Evolutionary conservation across 2,329 filamentous ascomycete genomes (phyloP).

Genomic region (Ambrosiella beaveri): DNA sequence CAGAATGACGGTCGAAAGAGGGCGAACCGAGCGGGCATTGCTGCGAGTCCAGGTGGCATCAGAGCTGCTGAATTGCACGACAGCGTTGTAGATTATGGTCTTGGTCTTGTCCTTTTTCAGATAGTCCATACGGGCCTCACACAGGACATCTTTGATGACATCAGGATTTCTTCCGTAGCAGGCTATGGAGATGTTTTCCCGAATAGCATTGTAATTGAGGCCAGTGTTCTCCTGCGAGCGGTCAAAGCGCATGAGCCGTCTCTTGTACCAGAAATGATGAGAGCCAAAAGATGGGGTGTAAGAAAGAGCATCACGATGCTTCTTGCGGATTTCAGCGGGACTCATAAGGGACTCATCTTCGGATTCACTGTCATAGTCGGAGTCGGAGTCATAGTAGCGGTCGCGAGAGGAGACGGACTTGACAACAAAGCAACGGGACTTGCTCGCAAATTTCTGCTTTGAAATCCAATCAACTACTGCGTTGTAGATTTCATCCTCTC

Average conservation of each 20-base stretch:
- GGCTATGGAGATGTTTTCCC: slow-evolving; percentile 41
- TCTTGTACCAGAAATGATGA: slow-evolving; percentile 52
- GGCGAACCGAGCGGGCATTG: slow-evolving; percentile 41
- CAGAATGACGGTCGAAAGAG: slow-evolving; percentile 48
- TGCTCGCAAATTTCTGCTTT: slow-evolving; percentile 40
- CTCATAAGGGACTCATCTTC: slow-evolving; percentile 21
- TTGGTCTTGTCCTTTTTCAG: slow-evolving; percentile 40
- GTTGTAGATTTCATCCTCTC: slow-evolving; percentile 57
- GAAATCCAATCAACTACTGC: slow-evolving; percentile 56
- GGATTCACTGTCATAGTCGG: slow-evolving; percentile 26
- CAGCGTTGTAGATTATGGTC: slow-evolving; percentile 48
- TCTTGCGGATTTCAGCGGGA: neutral
- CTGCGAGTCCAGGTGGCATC: slow-evolving; percentile 43
- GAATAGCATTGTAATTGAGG: slow-evolving; percentile 13
- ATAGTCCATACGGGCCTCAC: slow-evolving; percentile 38
- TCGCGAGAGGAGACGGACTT: slow-evolving; percentile 41
- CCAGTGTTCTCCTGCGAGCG: slow-evolving; percentile 26
- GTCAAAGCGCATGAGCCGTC: slow-evolving; percentile 39
- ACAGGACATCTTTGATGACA: slow-evolving; percentile 43
- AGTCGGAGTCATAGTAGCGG: slow-evolving; percentile 30
- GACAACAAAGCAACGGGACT: slow-evolving; percentile 44
- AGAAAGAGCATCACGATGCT: slow-evolving; percentile 21
- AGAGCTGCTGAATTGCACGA: slow-evolving; percentile 20
- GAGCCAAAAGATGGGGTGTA: slow-evolving; percentile 52
- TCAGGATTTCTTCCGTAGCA: slow-evolving; percentile 44